Evolutionary conservation across 495 filamentous ascomycete genomes (phyloP).

Genomic region (Neurospora sp.): DNA sequence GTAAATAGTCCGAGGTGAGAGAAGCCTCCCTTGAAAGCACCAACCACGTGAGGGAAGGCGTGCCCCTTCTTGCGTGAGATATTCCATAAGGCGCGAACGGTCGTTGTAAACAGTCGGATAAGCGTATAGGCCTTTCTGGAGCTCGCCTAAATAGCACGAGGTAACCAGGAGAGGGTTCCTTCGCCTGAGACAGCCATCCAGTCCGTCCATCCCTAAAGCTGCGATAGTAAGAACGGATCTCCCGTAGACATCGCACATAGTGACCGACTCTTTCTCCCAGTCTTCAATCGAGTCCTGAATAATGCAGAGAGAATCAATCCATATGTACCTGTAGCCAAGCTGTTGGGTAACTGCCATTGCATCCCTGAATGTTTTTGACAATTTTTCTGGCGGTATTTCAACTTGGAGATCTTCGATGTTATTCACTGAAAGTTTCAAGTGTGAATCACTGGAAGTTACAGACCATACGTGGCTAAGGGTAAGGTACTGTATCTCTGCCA

Average conservation of each 20-base stretch:
- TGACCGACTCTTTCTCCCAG: background rate
- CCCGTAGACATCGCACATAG: background rate
- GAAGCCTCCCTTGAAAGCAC: background rate
- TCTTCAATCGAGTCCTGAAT: background rate
- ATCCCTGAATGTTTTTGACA: background rate
- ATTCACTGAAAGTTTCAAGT: background rate
- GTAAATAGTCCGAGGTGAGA: background rate
- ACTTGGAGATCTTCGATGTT: background rate
- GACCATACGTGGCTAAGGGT: background rate
- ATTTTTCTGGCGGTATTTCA: background rate
- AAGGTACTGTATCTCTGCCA: background rate
- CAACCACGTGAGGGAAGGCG: background rate
- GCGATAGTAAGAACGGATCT: background rate
- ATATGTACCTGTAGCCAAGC: background rate
- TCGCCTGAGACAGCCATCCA: background rate
- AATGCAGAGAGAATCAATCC: background rate
- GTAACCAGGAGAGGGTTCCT: background rate
- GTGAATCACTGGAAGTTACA: background rate
- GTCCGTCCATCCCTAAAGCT: background rate
- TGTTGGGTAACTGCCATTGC: background rate
- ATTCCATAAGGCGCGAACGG: background rate
- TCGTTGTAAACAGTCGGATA: background rate
- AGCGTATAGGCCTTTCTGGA: background rate
- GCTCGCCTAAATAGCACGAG: background rate
- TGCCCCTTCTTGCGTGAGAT: background rate